A percentile compares a stretch with the other conserved stretches of the same genome.
These are phyloP conservation scores for Curvularia eragrostidis DNA, from an alignment of 2,329 filamentous ascomycete species.

Conservation along the genomic window DNA sequence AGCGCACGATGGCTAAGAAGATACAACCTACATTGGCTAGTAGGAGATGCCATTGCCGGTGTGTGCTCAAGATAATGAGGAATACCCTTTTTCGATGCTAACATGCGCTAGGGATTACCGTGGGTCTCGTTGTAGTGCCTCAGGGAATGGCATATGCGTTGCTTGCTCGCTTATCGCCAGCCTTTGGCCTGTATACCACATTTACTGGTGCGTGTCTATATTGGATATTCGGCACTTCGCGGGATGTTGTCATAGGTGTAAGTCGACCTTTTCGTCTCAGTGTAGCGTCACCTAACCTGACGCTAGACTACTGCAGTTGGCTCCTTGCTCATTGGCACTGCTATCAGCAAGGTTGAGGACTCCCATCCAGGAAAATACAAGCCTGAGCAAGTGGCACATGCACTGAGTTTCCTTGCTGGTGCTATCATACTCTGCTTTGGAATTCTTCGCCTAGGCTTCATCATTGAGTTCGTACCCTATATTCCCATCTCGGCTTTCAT, in stretches of 20 bases:
- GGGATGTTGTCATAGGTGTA: conserved; percentile 95
- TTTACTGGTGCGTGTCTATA: conserved; percentile 95
- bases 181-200: conserved; percentile 90
- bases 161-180: conserved; percentile 74
- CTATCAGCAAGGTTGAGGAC: conserved; percentile 69
- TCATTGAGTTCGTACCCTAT: conserved; percentile 91
- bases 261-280: conserved; percentile 46
- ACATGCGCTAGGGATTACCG: conserved; percentile 58
- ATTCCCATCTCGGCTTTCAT: conserved; percentile 93
- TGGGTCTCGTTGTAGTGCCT: conserved; percentile 82
- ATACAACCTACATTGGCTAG: conserved; percentile 44
- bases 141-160: conserved; percentile 95
- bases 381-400: conserved; percentile 74
- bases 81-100: not conserved
- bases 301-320: conserved; percentile 86
- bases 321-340: conserved; percentile 83
- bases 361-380: conserved; percentile 63
- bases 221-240: conserved; percentile 97
- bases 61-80: not conserved
- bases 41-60: conserved; percentile 43
- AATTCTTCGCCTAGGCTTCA: conserved; percentile 80
- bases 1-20: conserved; percentile 35
- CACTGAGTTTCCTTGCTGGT: conserved; percentile 78
- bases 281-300: conserved; percentile 7
- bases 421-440: conserved; percentile 80